Percentiles rank a stretch among this genome's conserved stretches.
Evolutionary conservation across 176 grass and related monocot genomes (phyloP).

Genomic region (Oropetium thomaeum): DNA sequence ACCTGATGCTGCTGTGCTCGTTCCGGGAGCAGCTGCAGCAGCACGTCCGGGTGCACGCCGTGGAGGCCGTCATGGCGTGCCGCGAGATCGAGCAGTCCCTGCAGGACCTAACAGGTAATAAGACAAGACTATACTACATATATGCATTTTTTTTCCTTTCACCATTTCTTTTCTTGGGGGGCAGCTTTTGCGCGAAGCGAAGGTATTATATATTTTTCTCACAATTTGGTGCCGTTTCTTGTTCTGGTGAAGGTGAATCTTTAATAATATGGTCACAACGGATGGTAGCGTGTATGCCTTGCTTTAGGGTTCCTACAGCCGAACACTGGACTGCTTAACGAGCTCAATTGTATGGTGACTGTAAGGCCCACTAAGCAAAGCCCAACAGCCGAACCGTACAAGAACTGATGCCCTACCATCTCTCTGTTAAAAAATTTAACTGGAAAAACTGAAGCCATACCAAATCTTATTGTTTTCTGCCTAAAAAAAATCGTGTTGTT

Average conservation of each 20-base stretch:
- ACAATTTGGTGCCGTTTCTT: slow-evolving; percentile 21
- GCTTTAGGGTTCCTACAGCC: no score
- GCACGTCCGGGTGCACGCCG: slow-evolving; percentile 98
- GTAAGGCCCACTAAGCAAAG: background rate
- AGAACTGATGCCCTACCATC: background rate
- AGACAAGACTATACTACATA: no score
- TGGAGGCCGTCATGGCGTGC: slow-evolving; percentile 99
- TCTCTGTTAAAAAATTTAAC: no score
- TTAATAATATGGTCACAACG: background rate
- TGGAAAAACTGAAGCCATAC: background rate
- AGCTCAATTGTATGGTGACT: background rate
- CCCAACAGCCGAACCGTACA: background rate
- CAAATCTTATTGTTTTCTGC: background rate
- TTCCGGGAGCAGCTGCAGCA: slow-evolving; percentile 99
- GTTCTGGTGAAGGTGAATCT: no score
- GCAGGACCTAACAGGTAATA: slow-evolving; percentile 91
- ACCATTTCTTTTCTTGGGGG: background rate
- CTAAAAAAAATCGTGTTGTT: background rate
- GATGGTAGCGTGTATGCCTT: background rate
- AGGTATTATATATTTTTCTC: background rate
- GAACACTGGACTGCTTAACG: background rate
- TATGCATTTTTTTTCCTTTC: background rate
- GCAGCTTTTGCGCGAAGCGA: background rate
- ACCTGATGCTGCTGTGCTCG: slow-evolving; percentile 93
- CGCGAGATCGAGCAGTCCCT: slow-evolving; percentile 98